phyloP scores from a whole-genome alignment of 1,284 basidiomycete genomes.

The Ceratobasidium theobromae region DNA sequence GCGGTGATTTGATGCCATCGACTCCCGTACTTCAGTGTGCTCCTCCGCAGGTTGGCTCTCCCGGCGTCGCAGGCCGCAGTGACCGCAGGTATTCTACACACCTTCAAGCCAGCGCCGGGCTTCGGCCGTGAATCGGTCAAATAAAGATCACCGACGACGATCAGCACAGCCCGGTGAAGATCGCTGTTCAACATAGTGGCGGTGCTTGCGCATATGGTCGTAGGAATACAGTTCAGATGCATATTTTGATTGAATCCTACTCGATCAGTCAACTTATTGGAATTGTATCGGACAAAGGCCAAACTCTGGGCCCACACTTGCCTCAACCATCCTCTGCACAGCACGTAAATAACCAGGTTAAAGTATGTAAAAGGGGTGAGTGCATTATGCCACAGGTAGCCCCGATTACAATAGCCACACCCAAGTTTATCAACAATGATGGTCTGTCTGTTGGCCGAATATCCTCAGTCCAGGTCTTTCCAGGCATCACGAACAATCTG shows the following conservation, averaged over 20 bases:
- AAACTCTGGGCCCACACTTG: not conserved
- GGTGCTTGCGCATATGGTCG: too few relatives aligned
- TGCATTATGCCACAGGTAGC: not conserved
- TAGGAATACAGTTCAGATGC: too few relatives aligned
- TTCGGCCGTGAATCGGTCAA: too few relatives aligned
- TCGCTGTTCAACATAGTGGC: not conserved
- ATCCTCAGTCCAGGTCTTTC: constrained; percentile 5
- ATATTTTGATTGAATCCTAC: too few relatives aligned
- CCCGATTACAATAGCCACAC: not conserved
- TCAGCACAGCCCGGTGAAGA: not conserved
- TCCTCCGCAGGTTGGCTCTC: not conserved
- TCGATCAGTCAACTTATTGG: not conserved
- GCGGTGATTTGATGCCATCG: constrained; percentile 8
- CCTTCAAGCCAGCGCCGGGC: too few relatives aligned
- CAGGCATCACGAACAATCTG: constrained; percentile 16
- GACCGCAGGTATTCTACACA: too few relatives aligned
- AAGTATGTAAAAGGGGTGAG: not conserved
- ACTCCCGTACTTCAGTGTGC: not conserved
- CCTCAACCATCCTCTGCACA: not conserved
- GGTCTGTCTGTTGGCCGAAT: too few relatives aligned
- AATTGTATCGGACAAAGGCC: too few relatives aligned
- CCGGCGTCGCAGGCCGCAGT: not conserved
- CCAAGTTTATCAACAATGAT: not conserved
- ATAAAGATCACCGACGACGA: not conserved
- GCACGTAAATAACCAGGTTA: not conserved